Conservation (phyloP, 148 eudicot genomes). For the Heliosperma pusillum region DNA sequence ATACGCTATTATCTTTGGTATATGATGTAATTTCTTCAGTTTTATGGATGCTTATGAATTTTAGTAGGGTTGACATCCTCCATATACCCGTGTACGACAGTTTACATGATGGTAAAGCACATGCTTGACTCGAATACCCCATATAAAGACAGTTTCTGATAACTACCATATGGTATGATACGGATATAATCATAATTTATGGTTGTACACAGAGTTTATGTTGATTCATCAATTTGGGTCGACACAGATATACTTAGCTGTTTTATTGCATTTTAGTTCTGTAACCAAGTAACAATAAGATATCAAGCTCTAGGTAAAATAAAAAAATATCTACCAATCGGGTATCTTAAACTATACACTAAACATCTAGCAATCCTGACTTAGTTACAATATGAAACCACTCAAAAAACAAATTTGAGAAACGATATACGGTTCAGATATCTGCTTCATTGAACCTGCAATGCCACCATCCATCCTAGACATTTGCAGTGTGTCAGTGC, state of each 20-base stretch:
- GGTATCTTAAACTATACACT: slow-evolving; percentile 5
- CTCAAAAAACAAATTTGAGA: neutral
- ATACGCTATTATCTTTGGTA: no score
- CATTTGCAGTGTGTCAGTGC: no score
- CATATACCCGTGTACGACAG: no score
- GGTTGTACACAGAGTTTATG: neutral
- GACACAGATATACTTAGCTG: neutral
- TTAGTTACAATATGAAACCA: slow-evolving; percentile 3
- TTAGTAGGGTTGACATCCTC: no score
- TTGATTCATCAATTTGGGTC: neutral
- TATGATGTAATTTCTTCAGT: no score
- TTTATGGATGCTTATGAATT: no score
- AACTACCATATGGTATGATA: neutral
- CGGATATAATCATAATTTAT: neutral
- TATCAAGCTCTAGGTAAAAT: neutral
- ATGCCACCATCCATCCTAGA: neutral
- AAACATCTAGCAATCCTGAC: slow-evolving; percentile 9
- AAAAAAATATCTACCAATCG: slow-evolving; percentile 2
- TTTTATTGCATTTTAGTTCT: neutral
- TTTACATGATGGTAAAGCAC: no score
- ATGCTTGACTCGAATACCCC: no score
- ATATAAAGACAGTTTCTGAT: no score
- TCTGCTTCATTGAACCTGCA: neutral
- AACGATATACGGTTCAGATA: neutral
- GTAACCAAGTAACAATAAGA: neutral